A percentile compares a stretch with the other conserved stretches of the same genome.
phyloP scores from a whole-genome alignment of 148 eudicot genomes.

The Salicornia ramosissima region DNA sequence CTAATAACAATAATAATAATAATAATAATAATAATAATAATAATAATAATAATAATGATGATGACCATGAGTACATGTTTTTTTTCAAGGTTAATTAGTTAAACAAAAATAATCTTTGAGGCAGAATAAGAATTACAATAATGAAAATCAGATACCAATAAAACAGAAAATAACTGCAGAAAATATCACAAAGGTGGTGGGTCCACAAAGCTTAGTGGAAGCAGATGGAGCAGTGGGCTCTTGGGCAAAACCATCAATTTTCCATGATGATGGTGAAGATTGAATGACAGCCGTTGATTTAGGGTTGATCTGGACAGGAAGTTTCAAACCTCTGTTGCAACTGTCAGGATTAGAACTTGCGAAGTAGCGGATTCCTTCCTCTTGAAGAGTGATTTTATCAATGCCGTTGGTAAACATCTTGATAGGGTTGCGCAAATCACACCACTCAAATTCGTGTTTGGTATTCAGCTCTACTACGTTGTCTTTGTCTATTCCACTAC shows the following conservation, averaged over 20 bases:
- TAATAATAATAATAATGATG: no score
- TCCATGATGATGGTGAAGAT: conserved; percentile 15
- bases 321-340: conserved; percentile 68
- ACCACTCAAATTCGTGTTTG: conserved; percentile 55
- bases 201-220: conserved; percentile 18
- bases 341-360: conserved; percentile 50
- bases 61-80: no score
- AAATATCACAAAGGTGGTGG: conserved; percentile 15
- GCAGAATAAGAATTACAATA: neutral
- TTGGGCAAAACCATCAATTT: conserved; percentile 9
- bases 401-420: conserved; percentile 60
- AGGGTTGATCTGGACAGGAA: conserved; percentile 56
- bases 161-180: neutral
- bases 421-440: conserved; percentile 65
- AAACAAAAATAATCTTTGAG: neutral
- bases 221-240: conserved; percentile 29
- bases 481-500: conserved; percentile 42
- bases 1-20: no score
- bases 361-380: conserved; percentile 70
- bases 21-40: no score
- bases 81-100: neutral
- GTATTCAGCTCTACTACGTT: conserved; percentile 59
- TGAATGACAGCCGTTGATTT: conserved; percentile 15
- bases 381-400: conserved; percentile 40
- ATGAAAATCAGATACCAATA: conserved; percentile 2